A percentile compares a stretch with the other conserved stretches of the same genome.
phyloP scores from a whole-genome alignment of 768 basidiomycete species.

The Coprinopsis cinerea region DNA sequence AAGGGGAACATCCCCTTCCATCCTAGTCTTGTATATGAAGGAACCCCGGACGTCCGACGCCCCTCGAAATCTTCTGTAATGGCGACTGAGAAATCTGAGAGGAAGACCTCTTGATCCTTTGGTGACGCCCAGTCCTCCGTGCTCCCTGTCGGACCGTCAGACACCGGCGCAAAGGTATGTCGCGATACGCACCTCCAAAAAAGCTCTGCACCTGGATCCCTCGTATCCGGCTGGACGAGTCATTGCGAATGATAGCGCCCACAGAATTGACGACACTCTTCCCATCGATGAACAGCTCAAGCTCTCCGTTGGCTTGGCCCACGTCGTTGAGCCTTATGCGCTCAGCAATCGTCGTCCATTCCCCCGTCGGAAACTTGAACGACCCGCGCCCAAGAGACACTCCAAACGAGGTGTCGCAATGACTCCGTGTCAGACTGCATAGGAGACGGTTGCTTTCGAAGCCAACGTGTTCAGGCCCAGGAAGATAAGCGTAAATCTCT shows the following conservation, averaged over 20 bases:
- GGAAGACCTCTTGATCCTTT: constrained; percentile 49
- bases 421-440: constrained; percentile 36
- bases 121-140: constrained; percentile 49
- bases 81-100: constrained; percentile 51
- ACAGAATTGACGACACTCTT: constrained; percentile 46
- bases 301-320: constrained; percentile 57
- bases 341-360: constrained; percentile 58
- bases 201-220: constrained; percentile 65
- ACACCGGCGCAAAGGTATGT: background rate
- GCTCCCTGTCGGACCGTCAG: constrained; percentile 29
- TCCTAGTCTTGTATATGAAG: background rate
- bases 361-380: constrained; percentile 50
- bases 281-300: constrained; percentile 56
- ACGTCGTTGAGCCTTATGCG: constrained; percentile 64
- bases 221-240: constrained; percentile 41
- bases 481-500: constrained; percentile 62
- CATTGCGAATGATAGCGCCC: constrained; percentile 45
- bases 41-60: background rate
- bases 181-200: constrained; percentile 46
- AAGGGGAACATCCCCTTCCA: too few species aligned
- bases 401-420: constrained; percentile 37
- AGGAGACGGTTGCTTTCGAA: constrained; percentile 38
- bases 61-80: constrained; percentile 11
- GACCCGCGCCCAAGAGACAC: constrained; percentile 17
- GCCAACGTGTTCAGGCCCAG: constrained; percentile 28